Base-by-base conservation (phyloP, 1,284 basidiomycete species). In the Microstroma glucosiphilum region DNA sequence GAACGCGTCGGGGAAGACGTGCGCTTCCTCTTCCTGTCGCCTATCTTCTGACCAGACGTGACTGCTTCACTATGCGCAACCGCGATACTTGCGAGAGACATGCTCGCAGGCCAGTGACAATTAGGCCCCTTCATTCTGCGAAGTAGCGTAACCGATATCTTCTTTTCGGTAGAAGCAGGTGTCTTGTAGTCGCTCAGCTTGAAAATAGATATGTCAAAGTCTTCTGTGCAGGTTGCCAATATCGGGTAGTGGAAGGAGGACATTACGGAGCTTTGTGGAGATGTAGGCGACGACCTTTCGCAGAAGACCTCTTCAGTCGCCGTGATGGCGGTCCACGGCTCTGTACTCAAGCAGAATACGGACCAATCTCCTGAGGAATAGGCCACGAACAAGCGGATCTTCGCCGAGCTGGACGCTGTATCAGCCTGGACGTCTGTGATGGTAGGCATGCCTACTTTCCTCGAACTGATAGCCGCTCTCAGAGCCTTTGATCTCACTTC, bases 291-390 rank as follows among this genome's bases (percentile, higher is more conserved):
- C 65, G 15, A 58, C 26, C 15, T 64, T 54, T 30, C 72, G 19
- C 21, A 66, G 2, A 0, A 40, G 21, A 37, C 41, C 12, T 26
- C 37, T 53, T 64, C 60, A 1, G 46, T 37, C 30, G 30, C 30
- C 30, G 25, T 13, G 17, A 21, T 12, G 57, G 49, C 4, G 40
- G n/a, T 48, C 1, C 12, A 19, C 11, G 17, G 59, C 53, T 37
- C 62, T 37, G n/a, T 25, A 0, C 25, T 25, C n/a, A 78, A 30
- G 2, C 60, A 60, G 49, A 79, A 77, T 30, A 79, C 26, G 26
- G 71, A 64, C 56, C 71, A 67, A 56, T 77, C 70, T 0, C 77
- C 76, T 4, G 68, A 72, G 9, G 71, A 70, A 59, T 72, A 77
- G 57, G 72, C 70, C 4, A 78, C 64, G 51, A 70, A 60, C 30